These are phyloP conservation scores for Leucosporidium yakuticum DNA, from an alignment of 768 basidiomycete species.

Conservation along the genomic window DNA sequence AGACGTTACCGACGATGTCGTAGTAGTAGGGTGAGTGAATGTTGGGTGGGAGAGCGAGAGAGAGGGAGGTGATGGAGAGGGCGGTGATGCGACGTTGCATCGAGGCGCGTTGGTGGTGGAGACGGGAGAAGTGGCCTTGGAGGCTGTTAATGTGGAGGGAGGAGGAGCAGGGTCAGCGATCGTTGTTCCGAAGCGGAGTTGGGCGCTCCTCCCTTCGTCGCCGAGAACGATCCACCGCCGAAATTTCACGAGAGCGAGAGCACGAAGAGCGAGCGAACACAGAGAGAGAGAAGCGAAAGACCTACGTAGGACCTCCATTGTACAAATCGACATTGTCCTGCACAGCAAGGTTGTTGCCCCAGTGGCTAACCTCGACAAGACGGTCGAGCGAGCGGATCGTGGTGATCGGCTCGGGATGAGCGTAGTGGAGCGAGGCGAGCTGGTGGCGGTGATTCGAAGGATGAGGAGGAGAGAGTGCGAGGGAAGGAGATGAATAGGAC, in stretches of 20 bases:
- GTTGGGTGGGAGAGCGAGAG: constrained; percentile 74
- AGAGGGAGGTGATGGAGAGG: constrained; percentile 66
- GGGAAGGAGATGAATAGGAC: not conserved
- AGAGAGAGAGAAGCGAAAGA: constrained; percentile 26
- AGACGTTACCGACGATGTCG: constrained; percentile 91
- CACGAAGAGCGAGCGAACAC: not conserved
- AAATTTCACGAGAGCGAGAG: no score
- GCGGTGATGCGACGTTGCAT: constrained; percentile 63
- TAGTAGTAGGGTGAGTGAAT: constrained; percentile 80
- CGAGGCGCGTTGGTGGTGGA: constrained; percentile 71
- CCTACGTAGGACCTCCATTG: constrained; percentile 86
- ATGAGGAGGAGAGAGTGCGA: not conserved
- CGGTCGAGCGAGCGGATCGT: constrained; percentile 68
- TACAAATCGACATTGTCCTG: constrained; percentile 78
- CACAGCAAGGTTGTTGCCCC: constrained; percentile 91
- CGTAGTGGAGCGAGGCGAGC: constrained; percentile 60
- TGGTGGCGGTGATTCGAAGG: not conserved
- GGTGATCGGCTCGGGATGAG: constrained; percentile 71
- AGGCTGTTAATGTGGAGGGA: constrained; percentile 51
- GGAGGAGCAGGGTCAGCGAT: not conserved
- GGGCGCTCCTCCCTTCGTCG: no score
- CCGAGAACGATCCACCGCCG: no score
- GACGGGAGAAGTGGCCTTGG: constrained; percentile 90
- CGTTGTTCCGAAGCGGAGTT: not conserved
- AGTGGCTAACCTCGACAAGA: constrained; percentile 85